Evolutionary conservation across 768 basidiomycete species (phyloP), one percentile per base, ranked within the genome.

Genomic region (Boletus rufocinnamomeus): DNA sequence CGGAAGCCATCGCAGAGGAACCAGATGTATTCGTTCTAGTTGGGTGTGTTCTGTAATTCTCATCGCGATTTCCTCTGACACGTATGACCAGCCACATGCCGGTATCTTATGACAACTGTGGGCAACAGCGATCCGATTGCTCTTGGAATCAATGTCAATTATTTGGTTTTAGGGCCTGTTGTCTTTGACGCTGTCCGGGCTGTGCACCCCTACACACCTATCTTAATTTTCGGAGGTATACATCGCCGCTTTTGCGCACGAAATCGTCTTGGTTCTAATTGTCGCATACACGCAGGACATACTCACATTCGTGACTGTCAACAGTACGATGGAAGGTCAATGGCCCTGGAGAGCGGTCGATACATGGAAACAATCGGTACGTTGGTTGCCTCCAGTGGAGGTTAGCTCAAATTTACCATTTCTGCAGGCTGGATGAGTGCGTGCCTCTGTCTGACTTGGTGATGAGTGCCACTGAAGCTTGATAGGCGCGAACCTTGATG

Each of bases 311-410:
- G 68, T n/a, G 63, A 70, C 38, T 70, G 67, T 48, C 68, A 65
- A 19, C 65, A 65, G n/a, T 70, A 65, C 19, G 61, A 70, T 47
- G 58, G 58, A 40, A 64, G 63, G 32, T 32, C 63, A 23, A 65
- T 70, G 60, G 64, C 87, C 2, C 69, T 95, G 59, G 90, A 93
- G 66, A 88, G 91, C 62, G 90, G 95, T 19, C 79, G 92, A 25
- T 96, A 95, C 69, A 90, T 96, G 88, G 95, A 97, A 75, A 97
- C 94, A 11, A 77, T 95, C 54, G 93, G 91, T 88, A 50, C 14
- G 82, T 52, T 14, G 13, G 7, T 13, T 17, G 0, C 25, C 41
- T 30, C 28, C 5, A 21, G 25, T 34, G 30, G 4, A 23, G 2
- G 21, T 27, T n/a, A 11, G n/a, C 25, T 34, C 30, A 2, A 27